Percentiles rank a stretch among this genome's conserved stretches.
These are phyloP conservation scores for Rhizopus sp. DNA, from an alignment of 371 early-diverging fungal genomes.

Conservation along the genomic window DNA sequence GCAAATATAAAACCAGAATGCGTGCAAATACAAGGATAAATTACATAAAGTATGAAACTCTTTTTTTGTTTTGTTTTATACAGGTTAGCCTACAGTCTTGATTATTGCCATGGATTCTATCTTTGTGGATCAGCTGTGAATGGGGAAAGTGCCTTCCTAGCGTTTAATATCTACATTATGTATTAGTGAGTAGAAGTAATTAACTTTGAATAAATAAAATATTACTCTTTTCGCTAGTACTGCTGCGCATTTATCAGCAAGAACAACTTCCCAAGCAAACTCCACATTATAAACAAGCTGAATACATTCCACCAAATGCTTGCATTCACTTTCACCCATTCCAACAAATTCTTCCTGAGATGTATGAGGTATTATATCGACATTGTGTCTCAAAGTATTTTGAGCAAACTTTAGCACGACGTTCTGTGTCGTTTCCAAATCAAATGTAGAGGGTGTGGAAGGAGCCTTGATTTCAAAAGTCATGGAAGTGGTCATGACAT, in stretches of 20 bases:
- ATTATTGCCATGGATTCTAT: not conserved
- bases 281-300: conserved; percentile 82
- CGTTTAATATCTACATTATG: conserved; percentile 29
- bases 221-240: conserved; percentile 44
- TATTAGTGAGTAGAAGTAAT: not conserved
- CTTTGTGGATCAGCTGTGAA: conserved; percentile 23
- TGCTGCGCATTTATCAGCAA: conserved; percentile 54
- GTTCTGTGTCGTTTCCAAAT: conserved; percentile 26
- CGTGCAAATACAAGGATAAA: no score
- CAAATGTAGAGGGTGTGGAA: conserved; percentile 12
- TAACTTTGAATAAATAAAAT: not conserved
- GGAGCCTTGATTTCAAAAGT: conserved; percentile 76
- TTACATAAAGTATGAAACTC: not conserved
- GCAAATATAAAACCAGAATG: no score
- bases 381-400: conserved; percentile 44
- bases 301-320: conserved; percentile 78
- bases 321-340: conserved; percentile 72
- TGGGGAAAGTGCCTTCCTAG: conserved; percentile 40
- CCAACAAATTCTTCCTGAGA: conserved; percentile 59
- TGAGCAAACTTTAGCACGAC: conserved; percentile 37
- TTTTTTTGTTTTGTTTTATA: not conserved
- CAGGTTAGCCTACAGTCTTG: not conserved
- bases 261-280: conserved; percentile 83
- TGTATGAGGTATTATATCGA: conserved; percentile 55
- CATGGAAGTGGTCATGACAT: conserved; percentile 73